Percentiles rank a stretch among this genome's conserved stretches.
These are phyloP conservation scores for Hortiboletus campestris DNA, from an alignment of 768 basidiomycete species.

Conservation along the genomic window DNA sequence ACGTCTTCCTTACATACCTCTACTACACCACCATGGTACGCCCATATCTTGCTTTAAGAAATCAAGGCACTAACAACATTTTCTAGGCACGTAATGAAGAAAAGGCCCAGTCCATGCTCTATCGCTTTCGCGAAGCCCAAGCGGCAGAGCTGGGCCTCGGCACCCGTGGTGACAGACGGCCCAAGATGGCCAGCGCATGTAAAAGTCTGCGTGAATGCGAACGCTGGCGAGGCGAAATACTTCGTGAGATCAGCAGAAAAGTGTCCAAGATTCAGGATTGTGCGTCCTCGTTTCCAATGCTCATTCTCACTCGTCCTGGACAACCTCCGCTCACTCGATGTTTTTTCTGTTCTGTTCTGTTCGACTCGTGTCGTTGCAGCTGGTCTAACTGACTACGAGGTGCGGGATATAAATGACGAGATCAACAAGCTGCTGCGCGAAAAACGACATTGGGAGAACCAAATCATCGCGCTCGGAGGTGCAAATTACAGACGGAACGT, in stretches of 20 bases:
- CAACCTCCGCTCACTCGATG: too few species aligned
- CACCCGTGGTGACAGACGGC: conserved; percentile 79
- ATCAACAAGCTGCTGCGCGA: conserved; percentile 95
- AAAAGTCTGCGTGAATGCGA: conserved; percentile 93
- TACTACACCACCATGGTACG: conserved; percentile 17
- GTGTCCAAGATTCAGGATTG: conserved; percentile 98
- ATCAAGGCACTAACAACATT: background rate
- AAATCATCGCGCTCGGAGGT: conserved; percentile 93
- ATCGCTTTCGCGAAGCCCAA: conserved; percentile 95
- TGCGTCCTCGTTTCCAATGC: conserved; percentile 36
- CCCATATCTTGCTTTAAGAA: too few species aligned
- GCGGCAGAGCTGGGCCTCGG: conserved; percentile 93
- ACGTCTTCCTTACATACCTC: background rate
- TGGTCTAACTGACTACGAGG: conserved; percentile 92
- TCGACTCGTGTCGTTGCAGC: conserved; percentile 43
- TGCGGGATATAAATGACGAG: conserved; percentile 94
- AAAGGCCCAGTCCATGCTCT: conserved; percentile 94
- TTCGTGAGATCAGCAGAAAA: conserved; percentile 92
- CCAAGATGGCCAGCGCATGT: conserved; percentile 88
- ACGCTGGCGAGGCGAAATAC: conserved; percentile 92
- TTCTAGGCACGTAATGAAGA: conserved; percentile 93
- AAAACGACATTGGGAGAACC: conserved; percentile 97
- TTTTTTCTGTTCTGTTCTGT: too few species aligned
- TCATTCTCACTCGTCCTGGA: background rate
- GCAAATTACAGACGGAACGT: conserved; percentile 95